Percentiles rank a stretch among this genome's conserved stretches.
Conservation (phyloP, 257 asterid genomes). For the Verbascum thapsus region DNA sequence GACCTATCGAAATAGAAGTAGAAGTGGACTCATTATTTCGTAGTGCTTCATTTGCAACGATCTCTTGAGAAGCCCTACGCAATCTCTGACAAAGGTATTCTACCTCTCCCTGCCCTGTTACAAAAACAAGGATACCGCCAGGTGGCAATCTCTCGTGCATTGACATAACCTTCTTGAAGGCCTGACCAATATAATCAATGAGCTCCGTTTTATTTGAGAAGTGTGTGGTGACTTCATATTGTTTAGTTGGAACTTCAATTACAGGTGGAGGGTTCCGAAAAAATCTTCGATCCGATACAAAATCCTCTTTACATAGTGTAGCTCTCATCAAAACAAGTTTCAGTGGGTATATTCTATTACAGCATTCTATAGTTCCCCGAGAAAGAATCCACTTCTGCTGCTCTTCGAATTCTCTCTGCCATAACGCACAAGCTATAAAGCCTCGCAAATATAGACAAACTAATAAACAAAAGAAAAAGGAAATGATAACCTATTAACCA, state of each 20-base stretch:
- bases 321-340: slow-evolving; percentile 97
- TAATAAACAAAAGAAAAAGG: neutral
- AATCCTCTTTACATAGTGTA: slow-evolving; percentile 88
- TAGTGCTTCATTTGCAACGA: slow-evolving; percentile 39
- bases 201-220: slow-evolving; percentile 84
- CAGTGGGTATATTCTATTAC: slow-evolving; percentile 67
- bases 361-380: slow-evolving; percentile 52
- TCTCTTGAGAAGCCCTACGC: slow-evolving; percentile 58
- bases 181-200: slow-evolving; percentile 85
- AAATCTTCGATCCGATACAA: slow-evolving; percentile 58
- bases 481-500: neutral
- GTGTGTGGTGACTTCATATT: slow-evolving; percentile 80
- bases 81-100: slow-evolving; percentile 76
- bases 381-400: slow-evolving; percentile 64
- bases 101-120: slow-evolving; percentile 93
- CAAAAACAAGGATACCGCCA: slow-evolving; percentile 94
- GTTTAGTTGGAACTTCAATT: slow-evolving; percentile 86
- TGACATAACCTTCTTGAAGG: slow-evolving; percentile 78
- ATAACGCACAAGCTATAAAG: slow-evolving; percentile 21
- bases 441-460: no score
- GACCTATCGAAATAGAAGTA: slow-evolving; percentile 37
- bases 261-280: slow-evolving; percentile 78
- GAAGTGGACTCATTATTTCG: slow-evolving; percentile 35
- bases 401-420: slow-evolving; percentile 67
- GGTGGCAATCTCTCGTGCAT: slow-evolving; percentile 92